A percentile compares a stretch with the other conserved stretches of the same genome.
phyloP scores from a whole-genome alignment of 768 basidiomycete species.

The Trichaptum fuscoviolaceum region DNA sequence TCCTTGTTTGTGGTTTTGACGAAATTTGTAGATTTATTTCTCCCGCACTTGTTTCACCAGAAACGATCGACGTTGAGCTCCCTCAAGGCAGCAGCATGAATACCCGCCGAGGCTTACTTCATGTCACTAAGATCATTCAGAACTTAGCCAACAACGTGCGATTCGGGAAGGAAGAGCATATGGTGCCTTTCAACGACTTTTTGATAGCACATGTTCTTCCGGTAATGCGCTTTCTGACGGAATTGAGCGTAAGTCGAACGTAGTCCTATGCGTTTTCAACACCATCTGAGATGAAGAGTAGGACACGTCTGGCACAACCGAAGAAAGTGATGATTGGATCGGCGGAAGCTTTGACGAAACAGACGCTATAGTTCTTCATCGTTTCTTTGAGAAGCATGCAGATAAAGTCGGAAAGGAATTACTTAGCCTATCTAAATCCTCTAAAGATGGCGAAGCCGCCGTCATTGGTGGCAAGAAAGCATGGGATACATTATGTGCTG shows the following conservation, averaged over 20 bases:
- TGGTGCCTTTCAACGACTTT: constrained; percentile 77
- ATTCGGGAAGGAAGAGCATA: constrained; percentile 87
- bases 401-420: constrained; percentile 87
- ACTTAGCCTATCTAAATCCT: constrained; percentile 61
- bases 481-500: constrained; percentile 76
- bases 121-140: constrained; percentile 89
- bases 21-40: constrained; percentile 69
- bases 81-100: constrained; percentile 53
- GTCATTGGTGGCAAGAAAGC: constrained; percentile 68
- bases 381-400: constrained; percentile 79
- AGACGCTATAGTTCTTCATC: constrained; percentile 75
- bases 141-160: constrained; percentile 92
- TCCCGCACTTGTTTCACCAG: constrained; percentile 84
- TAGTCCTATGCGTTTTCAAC: background rate
- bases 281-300: background rate
- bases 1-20: background rate
- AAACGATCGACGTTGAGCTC: constrained; percentile 76
- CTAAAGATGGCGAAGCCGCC: constrained; percentile 47
- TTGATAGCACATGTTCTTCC: constrained; percentile 62
- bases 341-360: constrained; percentile 79
- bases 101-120: constrained; percentile 73
- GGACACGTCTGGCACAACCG: constrained; percentile 34
- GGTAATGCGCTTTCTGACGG: constrained; percentile 73
- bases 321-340: constrained; percentile 65
- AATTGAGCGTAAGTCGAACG: constrained; percentile 52